phyloP scores from a whole-genome alignment of 768 basidiomycete genomes.

The Hortiboletus campestris region DNA sequence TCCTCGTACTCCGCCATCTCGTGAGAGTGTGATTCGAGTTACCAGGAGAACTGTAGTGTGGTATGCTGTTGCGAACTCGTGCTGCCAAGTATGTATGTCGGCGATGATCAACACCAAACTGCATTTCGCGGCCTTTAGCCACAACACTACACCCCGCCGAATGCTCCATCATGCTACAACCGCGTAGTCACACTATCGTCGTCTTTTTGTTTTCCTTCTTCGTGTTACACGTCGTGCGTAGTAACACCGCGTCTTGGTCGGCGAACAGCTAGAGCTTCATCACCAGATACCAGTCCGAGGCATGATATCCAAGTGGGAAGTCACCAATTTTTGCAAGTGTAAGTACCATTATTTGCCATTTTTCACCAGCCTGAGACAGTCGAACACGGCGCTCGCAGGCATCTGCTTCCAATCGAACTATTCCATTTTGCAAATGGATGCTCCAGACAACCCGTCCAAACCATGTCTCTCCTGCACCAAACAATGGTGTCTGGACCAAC shows the following conservation, averaged over 20 bases:
- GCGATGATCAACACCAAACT: constrained; percentile 3
- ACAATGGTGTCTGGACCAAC: constrained; percentile 94
- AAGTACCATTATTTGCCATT: constrained; percentile 13
- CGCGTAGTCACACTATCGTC: constrained; percentile 6
- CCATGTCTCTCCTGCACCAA: constrained; percentile 93
- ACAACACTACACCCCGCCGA: constrained; percentile 8
- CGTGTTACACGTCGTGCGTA: constrained; percentile 27
- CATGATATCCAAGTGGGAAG: constrained; percentile 75
- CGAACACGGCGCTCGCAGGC: constrained; percentile 46
- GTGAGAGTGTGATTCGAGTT: constrained; percentile 7
- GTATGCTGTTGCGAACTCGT: constrained; percentile 9
- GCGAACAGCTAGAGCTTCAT: constrained; percentile 12
- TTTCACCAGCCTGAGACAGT: background rate
- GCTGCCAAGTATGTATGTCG: background rate
- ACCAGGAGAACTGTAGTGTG: background rate
- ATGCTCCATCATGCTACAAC: constrained; percentile 18
- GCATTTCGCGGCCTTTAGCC: constrained; percentile 12
- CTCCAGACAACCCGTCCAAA: constrained; percentile 81
- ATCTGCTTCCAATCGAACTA: constrained; percentile 90
- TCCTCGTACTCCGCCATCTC: constrained; percentile 87
- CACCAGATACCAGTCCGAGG: constrained; percentile 41
- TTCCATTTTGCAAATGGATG: constrained; percentile 76
- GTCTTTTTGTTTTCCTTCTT: constrained; percentile 19
- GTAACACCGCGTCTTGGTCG: background rate
- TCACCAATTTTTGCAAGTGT: constrained; percentile 93